These are phyloP conservation scores for Pythium scleroteichum DNA, from an alignment of 352 stramenopile species.

Conservation along the genomic window DNA sequence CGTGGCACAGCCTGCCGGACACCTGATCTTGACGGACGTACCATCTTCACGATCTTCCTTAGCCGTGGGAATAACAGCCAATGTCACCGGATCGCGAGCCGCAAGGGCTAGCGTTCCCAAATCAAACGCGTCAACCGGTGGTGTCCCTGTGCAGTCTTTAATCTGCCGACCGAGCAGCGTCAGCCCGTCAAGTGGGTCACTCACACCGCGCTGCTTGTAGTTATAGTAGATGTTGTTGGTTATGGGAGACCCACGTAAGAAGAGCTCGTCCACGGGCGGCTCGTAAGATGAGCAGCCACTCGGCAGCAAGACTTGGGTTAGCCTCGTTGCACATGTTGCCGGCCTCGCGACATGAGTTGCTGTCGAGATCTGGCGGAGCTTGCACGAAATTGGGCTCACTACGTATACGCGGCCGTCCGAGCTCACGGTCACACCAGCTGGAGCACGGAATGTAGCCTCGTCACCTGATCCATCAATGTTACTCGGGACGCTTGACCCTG, in stretches of 20 bases:
- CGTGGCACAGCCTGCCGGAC: conserved; percentile 57
- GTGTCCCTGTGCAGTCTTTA: conserved; percentile 92
- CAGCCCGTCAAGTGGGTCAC: conserved; percentile 43
- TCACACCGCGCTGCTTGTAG: conserved; percentile 49
- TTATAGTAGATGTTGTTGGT: conserved; percentile 95
- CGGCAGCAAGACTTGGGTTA: conserved; percentile 86
- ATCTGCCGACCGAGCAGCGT: conserved; percentile 67
- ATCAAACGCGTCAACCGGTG: conserved; percentile 82
- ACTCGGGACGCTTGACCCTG: conserved; percentile 67
- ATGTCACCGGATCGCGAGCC: conserved; percentile 17
- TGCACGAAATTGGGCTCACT: conserved; percentile 90
- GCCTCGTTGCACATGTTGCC: conserved; percentile 76
- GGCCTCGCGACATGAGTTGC: conserved; percentile 62
- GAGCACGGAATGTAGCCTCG: conserved; percentile 91
- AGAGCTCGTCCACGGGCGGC: conserved; percentile 87
- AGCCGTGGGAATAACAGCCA: conserved; percentile 30
- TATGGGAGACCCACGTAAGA: conserved; percentile 69
- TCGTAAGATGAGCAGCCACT: conserved; percentile 95
- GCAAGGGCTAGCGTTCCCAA: conserved; percentile 58
- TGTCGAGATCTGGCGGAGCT: conserved; percentile 83
- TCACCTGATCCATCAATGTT: conserved; percentile 84
- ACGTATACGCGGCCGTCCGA: conserved; percentile 88
- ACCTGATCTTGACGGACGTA: conserved; percentile 84
- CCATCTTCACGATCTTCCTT: conserved; percentile 90
- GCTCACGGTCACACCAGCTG: conserved; percentile 83